phyloP scores from a whole-genome alignment of 495 filamentous ascomycete species.

The Neurospora tetrasperma region DNA sequence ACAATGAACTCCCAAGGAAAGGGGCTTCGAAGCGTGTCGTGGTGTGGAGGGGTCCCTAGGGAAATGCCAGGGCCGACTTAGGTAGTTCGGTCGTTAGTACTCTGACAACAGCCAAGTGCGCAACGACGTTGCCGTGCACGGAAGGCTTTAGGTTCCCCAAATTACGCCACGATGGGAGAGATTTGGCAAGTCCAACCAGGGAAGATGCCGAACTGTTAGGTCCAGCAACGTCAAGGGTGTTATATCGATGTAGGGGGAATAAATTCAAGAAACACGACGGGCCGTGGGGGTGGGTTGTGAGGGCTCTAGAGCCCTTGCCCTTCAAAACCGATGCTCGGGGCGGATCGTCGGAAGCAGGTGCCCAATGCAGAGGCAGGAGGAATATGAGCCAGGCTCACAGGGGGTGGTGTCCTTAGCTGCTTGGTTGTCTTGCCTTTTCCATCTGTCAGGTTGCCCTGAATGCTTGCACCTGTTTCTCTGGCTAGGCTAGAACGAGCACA shows the following conservation, averaged over 20 bases:
- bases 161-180: neutral
- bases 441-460: neutral
- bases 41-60: neutral
- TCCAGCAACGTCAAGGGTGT: neutral
- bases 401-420: neutral
- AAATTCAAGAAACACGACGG: neutral
- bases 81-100: neutral
- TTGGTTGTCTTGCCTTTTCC: neutral
- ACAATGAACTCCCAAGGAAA: neutral
- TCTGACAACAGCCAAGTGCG: neutral
- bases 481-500: neutral
- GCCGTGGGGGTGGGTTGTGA: neutral
- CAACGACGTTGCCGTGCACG: neutral
- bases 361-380: neutral
- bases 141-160: neutral
- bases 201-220: neutral
- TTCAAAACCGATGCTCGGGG: neutral
- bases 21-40: neutral
- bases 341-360: neutral
- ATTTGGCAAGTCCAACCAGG: neutral
- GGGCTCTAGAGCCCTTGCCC: neutral
- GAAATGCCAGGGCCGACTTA: neutral
- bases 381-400: neutral
- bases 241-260: neutral
- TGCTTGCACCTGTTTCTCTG: neutral